Evolutionary conservation across 352 stramenopile species (phyloP).

Genomic region (Globisporangium carolinianum): DNA sequence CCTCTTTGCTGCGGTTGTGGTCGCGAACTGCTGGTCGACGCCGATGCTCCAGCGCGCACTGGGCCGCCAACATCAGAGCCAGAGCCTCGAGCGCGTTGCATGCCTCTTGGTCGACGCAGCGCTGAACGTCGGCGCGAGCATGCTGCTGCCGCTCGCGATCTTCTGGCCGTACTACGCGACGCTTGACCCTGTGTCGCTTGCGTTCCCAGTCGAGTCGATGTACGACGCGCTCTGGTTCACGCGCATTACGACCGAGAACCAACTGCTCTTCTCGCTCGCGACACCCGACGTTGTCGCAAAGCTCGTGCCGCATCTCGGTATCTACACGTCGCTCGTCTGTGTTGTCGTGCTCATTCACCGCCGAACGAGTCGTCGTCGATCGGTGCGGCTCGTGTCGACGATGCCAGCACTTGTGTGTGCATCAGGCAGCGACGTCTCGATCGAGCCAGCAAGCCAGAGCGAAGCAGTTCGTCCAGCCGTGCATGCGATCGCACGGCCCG

Average conservation of each 20-base stretch:
- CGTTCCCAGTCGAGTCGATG: conserved; percentile 8
- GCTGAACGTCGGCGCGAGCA: conserved; percentile 12
- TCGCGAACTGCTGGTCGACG: conserved; percentile 8
- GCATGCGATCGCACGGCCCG: no score
- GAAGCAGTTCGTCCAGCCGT: no score
- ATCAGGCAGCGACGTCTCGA: no score
- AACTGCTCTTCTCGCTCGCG: conserved; percentile 15
- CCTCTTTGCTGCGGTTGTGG: background rate
- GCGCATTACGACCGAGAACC: conserved; percentile 17
- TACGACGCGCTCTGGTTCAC: background rate
- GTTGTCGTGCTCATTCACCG: background rate
- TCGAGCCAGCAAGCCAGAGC: no score
- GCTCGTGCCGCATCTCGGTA: conserved; percentile 18
- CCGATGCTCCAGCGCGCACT: conserved; percentile 10
- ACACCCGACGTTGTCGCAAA: conserved; percentile 12
- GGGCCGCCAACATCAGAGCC: background rate
- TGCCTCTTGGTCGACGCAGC: conserved; percentile 12
- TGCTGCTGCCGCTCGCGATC: conserved; percentile 15
- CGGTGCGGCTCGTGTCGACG: no score
- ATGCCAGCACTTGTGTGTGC: no score
- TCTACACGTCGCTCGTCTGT: conserved; percentile 13
- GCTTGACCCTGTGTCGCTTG: conserved; percentile 10
- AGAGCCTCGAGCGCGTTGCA: conserved; percentile 9
- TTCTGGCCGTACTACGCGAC: conserved; percentile 17
- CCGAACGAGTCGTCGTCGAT: no score